Conservation (phyloP, 148 eudicot genomes). For the Persicaria maculosa region DNA sequence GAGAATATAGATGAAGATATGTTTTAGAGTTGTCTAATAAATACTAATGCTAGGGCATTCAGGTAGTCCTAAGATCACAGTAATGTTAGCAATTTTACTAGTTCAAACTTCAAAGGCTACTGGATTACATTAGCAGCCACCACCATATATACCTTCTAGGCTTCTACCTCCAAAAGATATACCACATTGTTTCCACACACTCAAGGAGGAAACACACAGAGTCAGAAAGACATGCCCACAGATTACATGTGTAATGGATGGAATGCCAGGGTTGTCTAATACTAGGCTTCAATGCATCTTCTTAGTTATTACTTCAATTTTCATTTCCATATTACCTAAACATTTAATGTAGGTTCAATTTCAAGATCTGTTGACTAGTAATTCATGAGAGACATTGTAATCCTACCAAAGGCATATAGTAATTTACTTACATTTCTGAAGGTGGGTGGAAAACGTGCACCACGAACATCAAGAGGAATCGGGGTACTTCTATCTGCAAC, state of each 20-base stretch:
- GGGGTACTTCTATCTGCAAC: conserved; percentile 24
- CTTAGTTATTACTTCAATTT: background rate
- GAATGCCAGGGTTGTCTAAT: background rate
- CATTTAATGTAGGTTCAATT: background rate
- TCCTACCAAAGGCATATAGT: background rate
- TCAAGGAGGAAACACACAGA: background rate
- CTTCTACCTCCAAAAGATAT: background rate
- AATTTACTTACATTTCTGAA: conserved; percentile 35
- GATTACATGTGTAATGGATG: background rate
- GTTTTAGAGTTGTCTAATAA: too few relatives aligned
- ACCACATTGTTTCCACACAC: background rate
- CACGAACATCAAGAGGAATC: conserved; percentile 30
- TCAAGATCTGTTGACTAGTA: background rate
- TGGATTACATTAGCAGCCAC: background rate
- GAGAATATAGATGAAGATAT: background rate
- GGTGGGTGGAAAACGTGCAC: conserved; percentile 28
- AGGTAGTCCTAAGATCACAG: too few relatives aligned
- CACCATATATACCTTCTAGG: background rate
- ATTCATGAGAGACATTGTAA: background rate
- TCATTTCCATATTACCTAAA: too few relatives aligned
- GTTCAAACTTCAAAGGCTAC: background rate
- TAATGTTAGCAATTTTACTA: background rate
- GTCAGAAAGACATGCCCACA: background rate
- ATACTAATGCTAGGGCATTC: too few relatives aligned
- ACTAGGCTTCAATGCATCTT: background rate